A percentile compares a stretch with the other conserved stretches of the same genome.
Conservation (phyloP, 2,329 filamentous ascomycete genomes). For the Mariannaea elegans region DNA sequence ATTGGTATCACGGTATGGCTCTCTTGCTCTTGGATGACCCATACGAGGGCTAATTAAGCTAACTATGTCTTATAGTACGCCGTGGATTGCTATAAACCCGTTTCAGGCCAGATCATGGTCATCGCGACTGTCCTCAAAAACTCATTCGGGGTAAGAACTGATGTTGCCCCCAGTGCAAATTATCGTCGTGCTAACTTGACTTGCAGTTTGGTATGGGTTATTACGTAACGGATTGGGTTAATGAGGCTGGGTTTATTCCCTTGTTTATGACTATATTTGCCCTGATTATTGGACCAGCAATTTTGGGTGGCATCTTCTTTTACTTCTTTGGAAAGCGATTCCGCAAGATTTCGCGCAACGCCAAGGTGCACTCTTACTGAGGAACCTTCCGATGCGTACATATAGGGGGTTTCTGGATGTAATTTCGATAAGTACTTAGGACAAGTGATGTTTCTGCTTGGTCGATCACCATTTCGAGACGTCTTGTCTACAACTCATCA, state of each 20-base stretch:
- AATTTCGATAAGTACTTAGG: background rate
- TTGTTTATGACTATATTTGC: background rate
- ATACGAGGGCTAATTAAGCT: background rate
- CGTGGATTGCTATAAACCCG: conserved; percentile 1
- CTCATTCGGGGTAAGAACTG: conserved; percentile 2
- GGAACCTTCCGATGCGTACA: background rate
- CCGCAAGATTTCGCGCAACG: background rate
- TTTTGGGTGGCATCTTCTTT: background rate
- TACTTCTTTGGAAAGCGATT: background rate
- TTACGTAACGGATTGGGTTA: conserved; percentile 1
- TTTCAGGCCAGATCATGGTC: conserved; percentile 1
- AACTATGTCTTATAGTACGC: conserved; percentile 6
- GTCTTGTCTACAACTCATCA: no score
- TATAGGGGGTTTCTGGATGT: background rate
- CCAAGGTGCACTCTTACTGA: background rate
- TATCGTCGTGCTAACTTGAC: background rate
- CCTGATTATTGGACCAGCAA: background rate
- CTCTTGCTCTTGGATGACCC: background rate
- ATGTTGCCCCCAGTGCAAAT: background rate
- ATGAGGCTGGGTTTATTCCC: background rate
- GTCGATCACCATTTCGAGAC: no score
- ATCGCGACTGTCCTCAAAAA: conserved; percentile 1
- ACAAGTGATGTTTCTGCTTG: no score
- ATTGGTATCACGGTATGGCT: background rate
- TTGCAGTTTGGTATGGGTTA: conserved; percentile 4